Conservation (phyloP, 75 land plant species). For the Cunninghamia lanceolata region DNA sequence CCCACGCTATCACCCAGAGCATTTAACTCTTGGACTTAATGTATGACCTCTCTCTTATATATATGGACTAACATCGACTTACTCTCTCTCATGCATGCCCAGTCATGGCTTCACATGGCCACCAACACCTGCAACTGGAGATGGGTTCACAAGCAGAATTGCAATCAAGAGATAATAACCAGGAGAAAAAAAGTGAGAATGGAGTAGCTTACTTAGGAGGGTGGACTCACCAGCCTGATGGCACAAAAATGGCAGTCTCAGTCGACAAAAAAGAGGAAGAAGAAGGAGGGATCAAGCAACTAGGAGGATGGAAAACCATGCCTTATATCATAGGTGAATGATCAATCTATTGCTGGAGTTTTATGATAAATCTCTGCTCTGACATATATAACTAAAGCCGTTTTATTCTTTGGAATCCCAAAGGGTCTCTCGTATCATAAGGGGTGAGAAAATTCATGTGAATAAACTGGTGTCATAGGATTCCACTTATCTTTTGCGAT, state of each 20-base stretch:
- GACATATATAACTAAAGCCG: too few species aligned
- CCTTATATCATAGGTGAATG: constrained; percentile 48
- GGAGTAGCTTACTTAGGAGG: not conserved
- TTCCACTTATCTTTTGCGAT: too few species aligned
- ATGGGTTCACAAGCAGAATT: not conserved
- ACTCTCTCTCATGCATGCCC: too few species aligned
- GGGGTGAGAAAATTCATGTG: too few species aligned
- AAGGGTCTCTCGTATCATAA: too few species aligned
- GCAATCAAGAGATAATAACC: not conserved
- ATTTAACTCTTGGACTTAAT: not conserved
- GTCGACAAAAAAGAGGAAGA: not conserved
- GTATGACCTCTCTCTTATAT: too few species aligned
- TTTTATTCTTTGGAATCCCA: too few species aligned
- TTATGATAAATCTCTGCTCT: too few species aligned
- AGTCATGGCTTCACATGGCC: not conserved
- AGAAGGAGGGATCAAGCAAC: constrained; percentile 4
- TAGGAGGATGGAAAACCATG: constrained; percentile 68
- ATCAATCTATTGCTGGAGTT: not conserved
- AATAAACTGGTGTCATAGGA: too few species aligned
- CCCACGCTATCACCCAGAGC: too few species aligned
- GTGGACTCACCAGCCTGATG: not conserved
- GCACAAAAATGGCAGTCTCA: not conserved
- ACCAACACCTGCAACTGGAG: not conserved
- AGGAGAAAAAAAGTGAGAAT: not conserved
- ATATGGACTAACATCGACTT: too few species aligned